Conservation (phyloP, 164 flowering plant species). For the Vitis cinerea region DNA sequence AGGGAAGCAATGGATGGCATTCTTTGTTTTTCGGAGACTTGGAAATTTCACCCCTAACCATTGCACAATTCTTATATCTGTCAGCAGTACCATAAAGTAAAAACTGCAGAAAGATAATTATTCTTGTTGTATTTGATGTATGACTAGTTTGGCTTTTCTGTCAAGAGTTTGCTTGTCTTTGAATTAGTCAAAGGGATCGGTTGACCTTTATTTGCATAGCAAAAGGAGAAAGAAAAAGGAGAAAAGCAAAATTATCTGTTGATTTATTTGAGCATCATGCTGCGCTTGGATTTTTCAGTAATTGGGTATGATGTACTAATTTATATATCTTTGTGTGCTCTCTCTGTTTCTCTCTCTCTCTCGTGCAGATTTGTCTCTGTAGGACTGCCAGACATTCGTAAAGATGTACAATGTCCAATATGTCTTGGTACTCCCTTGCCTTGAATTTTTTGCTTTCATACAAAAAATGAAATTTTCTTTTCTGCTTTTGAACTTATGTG, state of each 20-base stretch:
- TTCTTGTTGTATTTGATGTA: not conserved
- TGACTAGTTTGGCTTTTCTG: not conserved
- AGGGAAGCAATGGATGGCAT: not conserved
- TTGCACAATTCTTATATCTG: not conserved
- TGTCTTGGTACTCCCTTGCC: slow-evolving; percentile 28
- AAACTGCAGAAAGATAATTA: no score
- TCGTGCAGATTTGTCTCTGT: slow-evolving; percentile 35
- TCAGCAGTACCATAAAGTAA: no score
- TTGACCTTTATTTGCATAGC: not conserved
- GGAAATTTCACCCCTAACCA: not conserved
- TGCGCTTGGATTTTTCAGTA: not conserved
- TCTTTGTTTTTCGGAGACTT: not conserved
- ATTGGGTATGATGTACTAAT: not conserved
- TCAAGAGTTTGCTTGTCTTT: not conserved
- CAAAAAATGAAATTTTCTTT: not conserved
- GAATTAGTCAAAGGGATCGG: not conserved
- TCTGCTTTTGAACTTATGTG: not conserved
- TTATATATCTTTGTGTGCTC: not conserved
- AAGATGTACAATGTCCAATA: slow-evolving; percentile 44
- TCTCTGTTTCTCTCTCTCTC: not conserved
- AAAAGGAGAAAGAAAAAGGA: no score
- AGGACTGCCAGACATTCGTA: slow-evolving; percentile 34
- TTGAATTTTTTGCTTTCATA: not conserved
- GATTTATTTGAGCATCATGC: no score
- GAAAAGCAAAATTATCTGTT: no score